Conservation (phyloP, 345 rosid genomes). For the Lepidium sativum region DNA sequence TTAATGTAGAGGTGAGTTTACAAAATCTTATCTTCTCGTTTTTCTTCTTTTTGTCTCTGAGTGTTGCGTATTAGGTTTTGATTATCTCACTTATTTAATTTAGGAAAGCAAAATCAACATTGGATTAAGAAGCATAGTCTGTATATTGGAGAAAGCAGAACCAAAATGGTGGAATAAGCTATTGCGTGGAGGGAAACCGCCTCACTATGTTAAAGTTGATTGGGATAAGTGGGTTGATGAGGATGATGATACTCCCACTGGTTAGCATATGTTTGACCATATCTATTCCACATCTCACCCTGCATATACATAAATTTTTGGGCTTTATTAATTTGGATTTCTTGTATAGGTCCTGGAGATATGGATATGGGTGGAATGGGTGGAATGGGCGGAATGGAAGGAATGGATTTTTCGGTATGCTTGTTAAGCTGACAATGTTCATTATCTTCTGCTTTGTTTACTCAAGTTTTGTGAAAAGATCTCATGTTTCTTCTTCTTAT, state of each 20-base stretch:
- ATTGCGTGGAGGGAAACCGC: conserved; percentile 54
- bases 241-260: conserved; percentile 38
- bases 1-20: conserved; percentile 61
- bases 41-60: background rate
- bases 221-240: conserved; percentile 97
- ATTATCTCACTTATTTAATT: background rate
- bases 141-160: conserved; percentile 70
- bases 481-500: background rate
- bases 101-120: conserved; percentile 69
- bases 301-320: background rate
- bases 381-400: conserved; percentile 1
- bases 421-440: background rate
- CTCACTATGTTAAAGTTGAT: conserved; percentile 73
- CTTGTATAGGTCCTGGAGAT: conserved; percentile 36
- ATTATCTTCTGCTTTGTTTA: background rate
- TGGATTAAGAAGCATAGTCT: conserved; percentile 62
- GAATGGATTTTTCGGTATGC: conserved; percentile 33
- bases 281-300: background rate
- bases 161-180: conserved; percentile 67
- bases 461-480: background rate
- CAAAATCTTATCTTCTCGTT: background rate
- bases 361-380: conserved; percentile 39
- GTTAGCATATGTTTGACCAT: conserved; percentile 1
- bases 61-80: background rate
- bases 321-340: background rate